These are phyloP conservation scores for Rhynchosporium agropyri DNA, from an alignment of 2,329 filamentous ascomycete species.

Conservation along the genomic window DNA sequence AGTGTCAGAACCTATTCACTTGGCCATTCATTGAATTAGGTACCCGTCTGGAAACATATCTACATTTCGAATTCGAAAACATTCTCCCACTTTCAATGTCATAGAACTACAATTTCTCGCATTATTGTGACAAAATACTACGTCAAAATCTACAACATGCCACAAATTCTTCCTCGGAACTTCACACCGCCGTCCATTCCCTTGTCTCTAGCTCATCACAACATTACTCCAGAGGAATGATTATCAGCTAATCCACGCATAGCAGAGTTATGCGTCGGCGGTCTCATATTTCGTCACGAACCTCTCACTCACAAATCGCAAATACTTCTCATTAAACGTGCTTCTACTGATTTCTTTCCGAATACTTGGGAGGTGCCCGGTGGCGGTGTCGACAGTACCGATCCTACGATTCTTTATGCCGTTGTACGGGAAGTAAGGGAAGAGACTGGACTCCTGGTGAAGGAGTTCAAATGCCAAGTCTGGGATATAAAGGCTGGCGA, in stretches of 20 bases:
- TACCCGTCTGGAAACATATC: too few species aligned
- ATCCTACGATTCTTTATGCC: conserved; percentile 48
- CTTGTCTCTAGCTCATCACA: neutral
- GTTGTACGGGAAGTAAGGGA: conserved; percentile 54
- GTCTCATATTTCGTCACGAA: conserved; percentile 11
- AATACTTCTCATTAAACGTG: conserved; percentile 25
- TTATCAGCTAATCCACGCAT: neutral
- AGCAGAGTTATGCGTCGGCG: conserved; percentile 10
- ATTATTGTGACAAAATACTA: too few species aligned
- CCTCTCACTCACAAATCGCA: neutral
- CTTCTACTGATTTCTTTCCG: conserved; percentile 37
- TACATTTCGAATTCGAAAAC: too few species aligned
- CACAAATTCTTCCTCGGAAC: neutral
- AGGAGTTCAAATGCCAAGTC: neutral
- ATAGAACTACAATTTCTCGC: too few species aligned
- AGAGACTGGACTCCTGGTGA: conserved; percentile 47
- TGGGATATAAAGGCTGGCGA: neutral
- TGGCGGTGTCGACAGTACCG: conserved; percentile 49
- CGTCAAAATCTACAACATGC: neutral
- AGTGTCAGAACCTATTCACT: too few species aligned
- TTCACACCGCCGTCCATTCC: neutral
- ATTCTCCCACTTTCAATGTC: too few species aligned
- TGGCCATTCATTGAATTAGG: too few species aligned
- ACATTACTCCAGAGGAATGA: neutral
- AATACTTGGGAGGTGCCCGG: conserved; percentile 54